Percentiles rank a stretch among this genome's conserved stretches.
Conservation (phyloP, 106 monocot genomes). For the Chionographis japonica region DNA sequence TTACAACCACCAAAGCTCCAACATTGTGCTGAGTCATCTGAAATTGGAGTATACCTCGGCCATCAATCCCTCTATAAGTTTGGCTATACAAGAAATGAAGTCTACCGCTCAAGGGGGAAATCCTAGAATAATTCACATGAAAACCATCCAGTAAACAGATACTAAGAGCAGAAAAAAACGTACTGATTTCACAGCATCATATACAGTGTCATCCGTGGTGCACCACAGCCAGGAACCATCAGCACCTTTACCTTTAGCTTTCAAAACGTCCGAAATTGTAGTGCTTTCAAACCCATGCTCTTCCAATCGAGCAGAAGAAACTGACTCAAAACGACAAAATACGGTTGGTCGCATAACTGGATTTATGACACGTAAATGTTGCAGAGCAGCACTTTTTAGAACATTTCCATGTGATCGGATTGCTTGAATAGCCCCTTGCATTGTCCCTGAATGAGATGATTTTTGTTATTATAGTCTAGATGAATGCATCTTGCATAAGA, state of each 20-base stretch:
- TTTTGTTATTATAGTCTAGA: not conserved
- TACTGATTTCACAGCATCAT: slow-evolving; percentile 79
- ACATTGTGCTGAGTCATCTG: slow-evolving; percentile 99
- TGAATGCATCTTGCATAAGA: not conserved
- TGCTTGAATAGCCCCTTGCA: slow-evolving; percentile 50
- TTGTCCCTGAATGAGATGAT: slow-evolving; percentile 14
- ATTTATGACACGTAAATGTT: slow-evolving; percentile 25
- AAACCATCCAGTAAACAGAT: not conserved
- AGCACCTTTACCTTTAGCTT: slow-evolving; percentile 65
- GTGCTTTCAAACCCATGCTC: slow-evolving; percentile 78
- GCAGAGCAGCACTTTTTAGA: slow-evolving; percentile 33
- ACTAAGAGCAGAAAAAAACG: slow-evolving; percentile 5
- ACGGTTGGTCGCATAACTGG: slow-evolving; percentile 22
- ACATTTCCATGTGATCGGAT: slow-evolving; percentile 34
- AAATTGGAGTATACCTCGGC: not conserved
- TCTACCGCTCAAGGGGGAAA: no score
- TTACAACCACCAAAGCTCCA: slow-evolving; percentile 90
- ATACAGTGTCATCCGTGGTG: slow-evolving; percentile 63
- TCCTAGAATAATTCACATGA: not conserved
- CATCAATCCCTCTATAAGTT: not conserved
- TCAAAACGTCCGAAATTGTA: slow-evolving; percentile 56
- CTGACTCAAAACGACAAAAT: slow-evolving; percentile 38
- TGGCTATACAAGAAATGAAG: not conserved
- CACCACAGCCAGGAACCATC: slow-evolving; percentile 86
- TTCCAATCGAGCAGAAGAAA: slow-evolving; percentile 42